Evolutionary conservation across 352 stramenopile species (phyloP), one percentile per base, ranked within the genome.

Genomic region (Phytophthora pluvialis): DNA sequence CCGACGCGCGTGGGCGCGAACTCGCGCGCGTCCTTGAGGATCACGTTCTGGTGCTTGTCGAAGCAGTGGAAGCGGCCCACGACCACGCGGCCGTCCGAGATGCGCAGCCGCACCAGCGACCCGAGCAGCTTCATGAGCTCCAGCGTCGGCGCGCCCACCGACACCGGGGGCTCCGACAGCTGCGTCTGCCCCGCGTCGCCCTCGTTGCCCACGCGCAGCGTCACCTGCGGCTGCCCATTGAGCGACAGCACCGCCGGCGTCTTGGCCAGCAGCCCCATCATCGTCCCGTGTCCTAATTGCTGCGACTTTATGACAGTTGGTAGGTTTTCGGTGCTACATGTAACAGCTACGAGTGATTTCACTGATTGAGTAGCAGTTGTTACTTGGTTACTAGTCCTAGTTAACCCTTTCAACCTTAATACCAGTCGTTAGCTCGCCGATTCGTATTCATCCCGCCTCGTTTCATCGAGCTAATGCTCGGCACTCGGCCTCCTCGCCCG

Each of bases 11-110:
- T 76, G 29, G 82, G 80, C 21, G 77, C 59, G 56, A 78, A 93
- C 67, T 90, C 84, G 48, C 77, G 71, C 48, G 78, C 79, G 46
- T 93, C 84, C 43, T 81, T 90, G 31, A 93, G 63, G 35, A 93
- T 91, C 31, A 93, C 71, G 67, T 93, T 93, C 72, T 91, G 78
- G 67, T 93, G 81, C 68, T 90, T 88, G 80, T 93, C 84, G 61
- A 93, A 86, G 69, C 84, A 91, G 72, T 93, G 82, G 60, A 93
- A 84, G 44, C 57, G 76, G 18, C 84, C 84, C 10, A 91, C 53
- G 38, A 93, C 32, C 35, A 90, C 73, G 70, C 84, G 81, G 39
- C 84, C 81, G 64, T 93, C 84, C 50, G 76, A 81, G 71, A 93
- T 89, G 58, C 86, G 75, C 53, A 93, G 68, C 43, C 84, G 84